These are phyloP conservation scores for Trichoderma sp. DNA, from an alignment of 2,329 filamentous ascomycete genomes.

Conservation along the genomic window DNA sequence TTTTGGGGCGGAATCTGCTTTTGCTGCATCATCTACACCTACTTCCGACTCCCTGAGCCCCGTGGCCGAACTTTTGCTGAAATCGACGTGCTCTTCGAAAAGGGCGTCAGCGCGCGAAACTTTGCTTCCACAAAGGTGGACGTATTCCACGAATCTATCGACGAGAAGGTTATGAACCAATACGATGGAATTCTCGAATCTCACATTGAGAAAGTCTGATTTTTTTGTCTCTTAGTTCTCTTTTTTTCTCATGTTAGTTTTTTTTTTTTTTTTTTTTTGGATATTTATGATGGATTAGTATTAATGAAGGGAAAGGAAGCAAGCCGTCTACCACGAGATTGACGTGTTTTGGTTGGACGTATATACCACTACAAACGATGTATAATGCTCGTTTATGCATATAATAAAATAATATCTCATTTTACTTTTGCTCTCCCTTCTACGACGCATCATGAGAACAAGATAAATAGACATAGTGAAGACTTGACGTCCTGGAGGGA, in stretches of 20 bases:
- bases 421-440: background rate
- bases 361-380: conserved; percentile 7
- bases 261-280: background rate
- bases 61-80: conserved; percentile 81
- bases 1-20: conserved; percentile 86
- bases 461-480: background rate
- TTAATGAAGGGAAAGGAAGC: background rate
- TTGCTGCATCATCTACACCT: conserved; percentile 75
- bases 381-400: background rate
- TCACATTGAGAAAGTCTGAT: conserved; percentile 21
- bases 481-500: background rate
- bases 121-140: conserved; percentile 64
- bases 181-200: conserved; percentile 45
- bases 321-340: background rate
- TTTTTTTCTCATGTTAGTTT: background rate
- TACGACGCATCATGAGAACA: background rate
- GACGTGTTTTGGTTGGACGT: background rate
- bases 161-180: conserved; percentile 49
- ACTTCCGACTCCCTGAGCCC: conserved; percentile 65
- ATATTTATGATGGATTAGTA: background rate
- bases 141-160: conserved; percentile 56
- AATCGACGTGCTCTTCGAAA: conserved; percentile 81
- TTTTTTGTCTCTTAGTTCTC: background rate
- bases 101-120: conserved; percentile 68
- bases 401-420: background rate